Percentiles rank a stretch among this genome's conserved stretches.
These are phyloP conservation scores for Geranium incanum DNA, from an alignment of 441 rosid species.

Conservation along the genomic window DNA sequence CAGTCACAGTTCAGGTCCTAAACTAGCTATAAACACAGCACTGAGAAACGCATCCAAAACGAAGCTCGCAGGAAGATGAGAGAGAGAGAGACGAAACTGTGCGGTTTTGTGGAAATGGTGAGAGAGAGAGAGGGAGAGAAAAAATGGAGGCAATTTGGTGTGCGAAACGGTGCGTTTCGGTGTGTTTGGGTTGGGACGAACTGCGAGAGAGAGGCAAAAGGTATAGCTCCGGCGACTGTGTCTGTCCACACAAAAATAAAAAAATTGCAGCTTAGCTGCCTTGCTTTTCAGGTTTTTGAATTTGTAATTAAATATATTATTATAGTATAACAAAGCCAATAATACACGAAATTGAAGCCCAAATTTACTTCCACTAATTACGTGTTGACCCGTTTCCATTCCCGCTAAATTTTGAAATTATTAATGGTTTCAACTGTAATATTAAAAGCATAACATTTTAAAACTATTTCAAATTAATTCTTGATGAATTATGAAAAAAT, in stretches of 20 bases:
- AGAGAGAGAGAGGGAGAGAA: not conserved
- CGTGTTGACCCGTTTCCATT: not conserved
- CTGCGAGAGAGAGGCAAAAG: not conserved
- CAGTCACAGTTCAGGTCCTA: not conserved
- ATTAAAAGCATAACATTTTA: too few relatives aligned
- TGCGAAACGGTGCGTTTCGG: slow-evolving; percentile 1
- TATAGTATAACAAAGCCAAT: not conserved
- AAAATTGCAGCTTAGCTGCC: not conserved
- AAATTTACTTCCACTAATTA: not conserved
- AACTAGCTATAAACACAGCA: not conserved
- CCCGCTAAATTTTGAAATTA: too few relatives aligned
- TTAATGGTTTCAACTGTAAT: too few relatives aligned
- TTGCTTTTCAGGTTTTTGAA: not conserved
- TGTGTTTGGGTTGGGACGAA: not conserved
- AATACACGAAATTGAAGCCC: slow-evolving; percentile 4
- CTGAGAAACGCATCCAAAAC: not conserved
- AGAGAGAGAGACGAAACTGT: slow-evolving; percentile 3
- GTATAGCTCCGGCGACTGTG: slow-evolving; percentile 10
- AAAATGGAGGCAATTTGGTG: not conserved
- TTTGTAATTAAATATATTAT: not conserved
- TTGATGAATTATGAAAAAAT: too few relatives aligned
- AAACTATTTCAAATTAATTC: too few relatives aligned
- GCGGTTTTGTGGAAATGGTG: not conserved
- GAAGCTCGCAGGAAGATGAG: not conserved
- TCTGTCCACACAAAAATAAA: slow-evolving; percentile 7